Percentiles rank a stretch among this genome's conserved stretches.
Evolutionary conservation across 179 eudicot species (phyloP).

Genomic region (Silene vulgaris): DNA sequence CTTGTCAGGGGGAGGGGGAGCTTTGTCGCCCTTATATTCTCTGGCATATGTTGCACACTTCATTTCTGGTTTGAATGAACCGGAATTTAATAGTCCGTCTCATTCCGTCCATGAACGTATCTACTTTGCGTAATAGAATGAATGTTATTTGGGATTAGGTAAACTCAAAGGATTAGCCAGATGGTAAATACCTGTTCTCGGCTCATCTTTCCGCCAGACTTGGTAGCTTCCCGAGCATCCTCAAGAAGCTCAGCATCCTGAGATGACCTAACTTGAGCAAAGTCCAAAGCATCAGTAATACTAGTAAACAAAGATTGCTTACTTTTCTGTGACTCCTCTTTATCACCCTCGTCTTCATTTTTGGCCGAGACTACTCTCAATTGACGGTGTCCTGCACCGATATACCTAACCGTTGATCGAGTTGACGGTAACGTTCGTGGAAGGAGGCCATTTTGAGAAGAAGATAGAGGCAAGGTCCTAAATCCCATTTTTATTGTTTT

Average conservation of each 20-base stretch:
- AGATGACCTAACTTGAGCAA: constrained; percentile 71
- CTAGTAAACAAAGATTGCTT: constrained; percentile 69
- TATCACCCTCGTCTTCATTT: constrained; percentile 25
- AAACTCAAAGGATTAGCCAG: neutral
- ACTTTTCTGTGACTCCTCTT: constrained; percentile 37
- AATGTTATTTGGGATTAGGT: neutral
- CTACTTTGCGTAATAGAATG: too few relatives aligned
- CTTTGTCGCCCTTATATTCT: too few relatives aligned
- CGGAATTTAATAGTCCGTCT: too few relatives aligned
- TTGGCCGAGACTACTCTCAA: constrained; percentile 29
- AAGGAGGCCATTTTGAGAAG: constrained; percentile 41
- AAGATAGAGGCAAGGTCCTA: constrained; percentile 46
- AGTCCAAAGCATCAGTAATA: constrained; percentile 85
- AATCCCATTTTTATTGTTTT: constrained; percentile 43
- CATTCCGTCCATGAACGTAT: too few relatives aligned
- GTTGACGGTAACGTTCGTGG: constrained; percentile 24
- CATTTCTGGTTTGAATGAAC: too few relatives aligned
- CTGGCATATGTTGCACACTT: too few relatives aligned
- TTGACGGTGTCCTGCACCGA: constrained; percentile 18
- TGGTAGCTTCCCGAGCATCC: constrained; percentile 66
- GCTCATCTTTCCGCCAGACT: constrained; percentile 65
- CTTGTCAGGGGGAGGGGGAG: too few relatives aligned
- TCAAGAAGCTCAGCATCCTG: constrained; percentile 78
- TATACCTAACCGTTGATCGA: constrained; percentile 21
- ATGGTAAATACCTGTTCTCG: constrained; percentile 55